Conservation (phyloP, 371 early-diverging fungal genomes). For the Nematocida major region DNA sequence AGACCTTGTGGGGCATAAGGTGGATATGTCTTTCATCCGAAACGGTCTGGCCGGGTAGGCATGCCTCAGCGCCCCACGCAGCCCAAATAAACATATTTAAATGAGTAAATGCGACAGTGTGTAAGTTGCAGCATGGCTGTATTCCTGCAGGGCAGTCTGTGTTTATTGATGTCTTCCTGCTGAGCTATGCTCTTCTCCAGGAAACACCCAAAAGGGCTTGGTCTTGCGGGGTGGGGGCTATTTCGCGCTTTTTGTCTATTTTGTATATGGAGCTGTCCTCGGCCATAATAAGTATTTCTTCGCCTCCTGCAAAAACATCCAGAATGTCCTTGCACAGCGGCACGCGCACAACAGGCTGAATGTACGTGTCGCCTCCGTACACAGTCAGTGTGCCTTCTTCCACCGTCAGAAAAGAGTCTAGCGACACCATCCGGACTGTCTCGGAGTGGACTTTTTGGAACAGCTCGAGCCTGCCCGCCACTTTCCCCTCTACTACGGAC, state of each 20-base stretch:
- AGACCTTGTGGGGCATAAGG: slow-evolving; percentile 93
- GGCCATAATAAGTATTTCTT: not conserved
- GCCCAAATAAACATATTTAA: not conserved
- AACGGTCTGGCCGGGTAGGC: slow-evolving; percentile 66
- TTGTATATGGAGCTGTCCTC: not conserved
- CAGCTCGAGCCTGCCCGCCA: not conserved
- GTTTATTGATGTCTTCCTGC: no score
- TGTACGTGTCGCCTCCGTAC: not conserved
- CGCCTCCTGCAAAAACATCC: not conserved
- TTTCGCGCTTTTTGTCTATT: no score
- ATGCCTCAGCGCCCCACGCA: not conserved
- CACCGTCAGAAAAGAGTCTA: not conserved
- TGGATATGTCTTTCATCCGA: slow-evolving; percentile 83
- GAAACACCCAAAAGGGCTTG: no score
- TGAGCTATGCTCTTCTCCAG: no score
- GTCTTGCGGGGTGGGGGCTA: no score
- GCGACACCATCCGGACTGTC: not conserved
- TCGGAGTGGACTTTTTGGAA: not conserved
- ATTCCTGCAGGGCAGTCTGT: no score
- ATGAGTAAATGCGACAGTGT: no score
- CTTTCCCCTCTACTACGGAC: slow-evolving; percentile 1
- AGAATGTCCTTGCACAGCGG: not conserved
- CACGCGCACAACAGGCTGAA: not conserved
- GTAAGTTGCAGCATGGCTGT: no score
- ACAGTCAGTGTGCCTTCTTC: not conserved